phyloP scores from a whole-genome alignment of 2,329 filamentous ascomycete species.

The Trichoderma brevicompactum region DNA sequence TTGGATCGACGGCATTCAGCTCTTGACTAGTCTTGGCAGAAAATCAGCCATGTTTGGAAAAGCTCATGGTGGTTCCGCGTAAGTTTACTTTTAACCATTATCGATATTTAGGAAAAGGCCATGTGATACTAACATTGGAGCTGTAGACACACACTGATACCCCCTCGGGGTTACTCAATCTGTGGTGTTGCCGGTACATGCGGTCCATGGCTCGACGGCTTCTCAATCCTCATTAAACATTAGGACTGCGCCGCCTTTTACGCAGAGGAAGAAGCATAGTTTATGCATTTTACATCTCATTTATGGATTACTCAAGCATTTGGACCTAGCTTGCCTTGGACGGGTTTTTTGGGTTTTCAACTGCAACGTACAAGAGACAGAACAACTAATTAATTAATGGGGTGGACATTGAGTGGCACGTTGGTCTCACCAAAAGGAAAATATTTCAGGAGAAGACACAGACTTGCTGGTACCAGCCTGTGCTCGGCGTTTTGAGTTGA shows the following conservation, averaged over 20 bases:
- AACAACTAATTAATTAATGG: slow-evolving; percentile 1
- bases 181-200: slow-evolving; percentile 85
- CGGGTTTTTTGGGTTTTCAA: slow-evolving; percentile 22
- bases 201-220: slow-evolving; percentile 80
- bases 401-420: background rate
- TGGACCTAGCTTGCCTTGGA: slow-evolving; percentile 25
- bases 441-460: background rate
- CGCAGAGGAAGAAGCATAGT: background rate
- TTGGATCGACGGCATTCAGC: slow-evolving; percentile 87
- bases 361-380: background rate
- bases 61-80: slow-evolving; percentile 77
- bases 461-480: background rate
- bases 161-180: slow-evolving; percentile 85
- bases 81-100: slow-evolving; percentile 51
- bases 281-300: slow-evolving; percentile 18
- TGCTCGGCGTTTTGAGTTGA: slow-evolving; percentile 16
- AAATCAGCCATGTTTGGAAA: slow-evolving; percentile 87
- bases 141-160: slow-evolving; percentile 79
- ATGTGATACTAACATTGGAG: slow-evolving; percentile 33
- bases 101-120: background rate
- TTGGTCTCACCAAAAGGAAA: too few species aligned
- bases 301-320: slow-evolving; percentile 25
- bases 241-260: slow-evolving; percentile 31
- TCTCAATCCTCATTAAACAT: slow-evolving; percentile 71
- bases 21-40: slow-evolving; percentile 86